Conservation (phyloP, 1,284 basidiomycete species). For the Apiotrichum veenhuisii region DNA sequence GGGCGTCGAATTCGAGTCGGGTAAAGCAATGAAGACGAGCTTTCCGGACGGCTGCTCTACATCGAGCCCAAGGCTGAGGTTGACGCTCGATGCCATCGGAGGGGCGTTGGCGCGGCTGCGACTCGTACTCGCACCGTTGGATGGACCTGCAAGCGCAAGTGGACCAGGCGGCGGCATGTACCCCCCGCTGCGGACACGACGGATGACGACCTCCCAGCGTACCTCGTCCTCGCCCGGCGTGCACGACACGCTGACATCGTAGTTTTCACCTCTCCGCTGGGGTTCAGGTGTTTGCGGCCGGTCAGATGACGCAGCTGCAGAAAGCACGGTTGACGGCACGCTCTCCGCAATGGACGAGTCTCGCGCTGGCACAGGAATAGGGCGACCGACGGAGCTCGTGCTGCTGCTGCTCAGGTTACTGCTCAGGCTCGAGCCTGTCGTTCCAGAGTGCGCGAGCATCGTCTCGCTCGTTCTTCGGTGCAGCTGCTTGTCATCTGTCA, state of each 20-base stretch:
- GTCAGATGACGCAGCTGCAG: background rate
- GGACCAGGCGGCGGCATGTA: background rate
- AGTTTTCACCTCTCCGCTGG: slow-evolving; percentile 10
- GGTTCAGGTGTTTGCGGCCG: slow-evolving; percentile 5
- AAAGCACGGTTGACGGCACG: no score
- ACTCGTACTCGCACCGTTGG: slow-evolving; percentile 5
- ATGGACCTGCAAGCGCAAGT: background rate
- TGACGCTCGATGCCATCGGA: slow-evolving; percentile 32
- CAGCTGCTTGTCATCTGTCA: background rate
- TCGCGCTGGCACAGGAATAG: background rate
- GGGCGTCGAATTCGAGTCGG: slow-evolving; percentile 21
- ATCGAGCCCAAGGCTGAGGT: slow-evolving; percentile 37
- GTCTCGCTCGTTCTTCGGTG: background rate
- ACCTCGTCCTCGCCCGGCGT: slow-evolving; percentile 28
- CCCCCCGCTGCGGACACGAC: slow-evolving; percentile 1
- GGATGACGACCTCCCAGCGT: slow-evolving; percentile 36
- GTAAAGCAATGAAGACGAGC: slow-evolving; percentile 39
- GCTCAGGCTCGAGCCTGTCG: background rate
- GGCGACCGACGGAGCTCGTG: background rate
- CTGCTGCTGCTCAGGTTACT: background rate
- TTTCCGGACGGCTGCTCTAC: slow-evolving; percentile 32
- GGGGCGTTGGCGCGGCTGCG: slow-evolving; percentile 13
- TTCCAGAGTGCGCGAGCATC: no score
- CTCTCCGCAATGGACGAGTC: background rate
- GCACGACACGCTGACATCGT: slow-evolving; percentile 33